Conservation (phyloP, 192 early-diverging fungal genomes). For the Entomortierella parvispora region DNA sequence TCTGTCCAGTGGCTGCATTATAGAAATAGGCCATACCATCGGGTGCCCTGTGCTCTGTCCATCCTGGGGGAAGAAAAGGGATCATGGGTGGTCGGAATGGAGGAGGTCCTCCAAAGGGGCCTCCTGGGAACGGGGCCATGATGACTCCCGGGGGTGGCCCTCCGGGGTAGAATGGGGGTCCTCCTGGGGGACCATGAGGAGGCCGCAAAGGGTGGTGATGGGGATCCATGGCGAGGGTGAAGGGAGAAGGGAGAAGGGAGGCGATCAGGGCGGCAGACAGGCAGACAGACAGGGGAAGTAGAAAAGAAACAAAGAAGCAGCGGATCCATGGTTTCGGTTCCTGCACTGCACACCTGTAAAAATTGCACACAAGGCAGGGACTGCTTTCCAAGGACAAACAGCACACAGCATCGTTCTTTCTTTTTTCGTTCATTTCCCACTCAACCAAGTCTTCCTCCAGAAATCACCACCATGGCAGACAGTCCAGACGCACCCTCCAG, state of each 20-base stretch:
- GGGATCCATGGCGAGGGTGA: not conserved
- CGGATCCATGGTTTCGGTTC: too few relatives aligned
- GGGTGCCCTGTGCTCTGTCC: constrained; percentile 70
- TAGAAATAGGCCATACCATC: constrained; percentile 78
- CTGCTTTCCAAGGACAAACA: too few relatives aligned
- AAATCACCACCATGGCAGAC: constrained; percentile 17
- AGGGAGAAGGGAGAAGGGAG: not conserved
- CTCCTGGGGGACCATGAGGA: not conserved
- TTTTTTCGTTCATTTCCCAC: not conserved
- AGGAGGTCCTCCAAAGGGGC: constrained; percentile 10
- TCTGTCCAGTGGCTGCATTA: constrained; percentile 74
- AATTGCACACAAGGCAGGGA: too few relatives aligned
- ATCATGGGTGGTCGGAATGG: constrained; percentile 1
- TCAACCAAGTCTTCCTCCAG: not conserved
- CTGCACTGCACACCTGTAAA: too few relatives aligned
- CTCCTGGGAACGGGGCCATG: too few relatives aligned
- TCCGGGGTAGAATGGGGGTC: constrained; percentile 7
- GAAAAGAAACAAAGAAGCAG: too few relatives aligned
- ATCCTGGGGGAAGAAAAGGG: constrained; percentile 61
- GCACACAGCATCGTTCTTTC: too few relatives aligned
- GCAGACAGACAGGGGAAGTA: too few relatives aligned
- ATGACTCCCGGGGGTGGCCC: not conserved
- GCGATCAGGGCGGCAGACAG: too few relatives aligned
- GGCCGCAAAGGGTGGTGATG: too few relatives aligned
- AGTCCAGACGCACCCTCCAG: constrained; percentile 52